Conservation (phyloP, 2,329 filamentous ascomycete species). For the Cercospora nicotianae region DNA sequence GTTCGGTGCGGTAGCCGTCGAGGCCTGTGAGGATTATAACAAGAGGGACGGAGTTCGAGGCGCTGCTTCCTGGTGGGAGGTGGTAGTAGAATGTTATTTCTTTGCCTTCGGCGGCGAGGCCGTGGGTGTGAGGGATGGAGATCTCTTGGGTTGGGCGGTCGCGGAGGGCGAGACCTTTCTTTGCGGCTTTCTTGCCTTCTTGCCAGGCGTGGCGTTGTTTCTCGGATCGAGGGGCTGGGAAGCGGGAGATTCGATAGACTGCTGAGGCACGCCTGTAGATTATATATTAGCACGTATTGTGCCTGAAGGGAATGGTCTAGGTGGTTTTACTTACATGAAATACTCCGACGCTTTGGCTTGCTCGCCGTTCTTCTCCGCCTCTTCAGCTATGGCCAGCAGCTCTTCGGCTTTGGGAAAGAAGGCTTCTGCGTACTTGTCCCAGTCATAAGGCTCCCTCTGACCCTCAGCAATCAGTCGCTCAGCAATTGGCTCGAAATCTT, state of each 20-base stretch:
- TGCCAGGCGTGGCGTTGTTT: conserved; percentile 64
- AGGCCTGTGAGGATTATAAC: conserved; percentile 60
- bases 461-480: conserved; percentile 60
- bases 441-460: conserved; percentile 64
- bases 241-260: conserved; percentile 71
- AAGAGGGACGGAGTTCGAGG: conserved; percentile 49
- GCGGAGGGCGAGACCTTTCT: conserved; percentile 56
- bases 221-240: conserved; percentile 56
- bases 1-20: conserved; percentile 60
- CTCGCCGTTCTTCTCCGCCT: conserved; percentile 51
- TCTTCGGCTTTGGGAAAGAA: conserved; percentile 62
- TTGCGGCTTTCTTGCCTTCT: conserved; percentile 63
- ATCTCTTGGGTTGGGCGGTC: conserved; percentile 62
- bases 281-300: conserved; percentile 16
- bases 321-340: conserved; percentile 51
- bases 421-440: conserved; percentile 61
- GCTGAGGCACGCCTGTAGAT: conserved; percentile 60
- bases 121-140: conserved; percentile 58
- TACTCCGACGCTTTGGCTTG: conserved; percentile 58
- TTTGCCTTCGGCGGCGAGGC: conserved; percentile 52
- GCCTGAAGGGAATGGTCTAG: background rate
- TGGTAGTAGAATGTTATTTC: conserved; percentile 66
- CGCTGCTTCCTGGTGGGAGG: conserved; percentile 51
- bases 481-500: conserved; percentile 71
- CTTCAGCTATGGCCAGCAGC: conserved; percentile 55